Evolutionary conservation across 257 asterid species (phyloP), one percentile per base, ranked within the genome.

Genomic region (Prunella vulgaris): DNA sequence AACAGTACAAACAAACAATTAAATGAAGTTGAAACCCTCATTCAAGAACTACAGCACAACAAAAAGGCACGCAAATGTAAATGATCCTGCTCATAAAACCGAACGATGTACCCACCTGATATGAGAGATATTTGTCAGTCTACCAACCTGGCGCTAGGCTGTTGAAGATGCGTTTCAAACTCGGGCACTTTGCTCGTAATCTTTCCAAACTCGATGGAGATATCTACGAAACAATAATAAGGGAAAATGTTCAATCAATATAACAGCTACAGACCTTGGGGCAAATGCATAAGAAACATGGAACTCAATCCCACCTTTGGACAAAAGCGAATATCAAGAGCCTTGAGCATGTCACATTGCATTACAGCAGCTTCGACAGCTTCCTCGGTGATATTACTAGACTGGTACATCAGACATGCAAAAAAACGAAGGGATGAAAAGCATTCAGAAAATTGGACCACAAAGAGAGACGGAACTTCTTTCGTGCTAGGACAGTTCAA

Each of bases 291-390:
- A 53, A 33, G 12, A 27, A 52, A 42, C 18, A 59, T 33, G 53
- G 44, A 35, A 42, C 20, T 21, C 3, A 38, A 49, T 27, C 72
- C 54, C 35, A 83, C 97, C 90, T 91, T 91, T 2, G 90, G 84
- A 78, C 97, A 91, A 75, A 79, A 87, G 57, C 97, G 97, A 53
- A 91, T 89, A 57, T 91, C 97, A 61, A 91, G 96, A 0, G 96
- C 89, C 88, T 91, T 93, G 48, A 91, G 84, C 93, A 91, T 71
- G 71, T 40, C 70, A 63, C 97, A 91, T 40, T 73, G 74, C 12
- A 60, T 72, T 74, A 87, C 75, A 48, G 91, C 96, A 71, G 82
- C 88, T 80, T 85, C 95, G 48, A 91, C 82, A 10, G 88, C 86
- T 78, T 77, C 84, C 83, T 76, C 96, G 0, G 74, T 84, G 46